A percentile compares a stretch with the other conserved stretches of the same genome.
Conservation (phyloP, 345 rosid genomes). For the Cardiospermum halicacabum region DNA sequence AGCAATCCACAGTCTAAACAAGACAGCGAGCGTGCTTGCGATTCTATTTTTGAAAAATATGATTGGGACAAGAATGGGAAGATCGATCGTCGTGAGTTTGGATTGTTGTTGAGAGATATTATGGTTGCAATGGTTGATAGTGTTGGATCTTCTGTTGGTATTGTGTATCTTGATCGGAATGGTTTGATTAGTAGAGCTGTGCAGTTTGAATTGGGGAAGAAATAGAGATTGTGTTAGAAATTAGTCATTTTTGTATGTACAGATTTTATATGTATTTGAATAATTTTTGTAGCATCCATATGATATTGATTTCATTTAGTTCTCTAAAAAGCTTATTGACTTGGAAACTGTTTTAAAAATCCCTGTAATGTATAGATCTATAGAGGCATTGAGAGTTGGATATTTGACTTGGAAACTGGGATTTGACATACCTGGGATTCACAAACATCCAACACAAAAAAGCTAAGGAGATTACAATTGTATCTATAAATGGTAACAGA, state of each 20-base stretch:
- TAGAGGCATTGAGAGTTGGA: too few relatives aligned
- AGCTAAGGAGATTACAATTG: background rate
- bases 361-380: background rate
- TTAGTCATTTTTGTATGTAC: too few relatives aligned
- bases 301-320: too few relatives aligned
- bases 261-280: background rate
- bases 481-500: background rate
- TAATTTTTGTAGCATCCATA: background rate
- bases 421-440: background rate
- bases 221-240: too few relatives aligned
- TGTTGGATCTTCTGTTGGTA: conserved; percentile 22
- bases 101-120: conserved; percentile 25
- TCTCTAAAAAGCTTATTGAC: too few relatives aligned
- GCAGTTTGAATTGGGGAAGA: conserved; percentile 23
- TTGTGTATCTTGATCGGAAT: conserved; percentile 19
- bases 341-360: too few relatives aligned
- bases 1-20: background rate
- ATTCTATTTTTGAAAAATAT: conserved; percentile 23
- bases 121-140: conserved; percentile 37
- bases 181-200: conserved; percentile 32
- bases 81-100: conserved; percentile 17
- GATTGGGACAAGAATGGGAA: conserved; percentile 22
- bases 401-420: conserved; percentile 1
- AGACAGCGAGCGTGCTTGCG: background rate
- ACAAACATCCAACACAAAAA: background rate